phyloP scores from a whole-genome alignment of 345 rosid genomes.

The Pseudoturritis turrita region DNA sequence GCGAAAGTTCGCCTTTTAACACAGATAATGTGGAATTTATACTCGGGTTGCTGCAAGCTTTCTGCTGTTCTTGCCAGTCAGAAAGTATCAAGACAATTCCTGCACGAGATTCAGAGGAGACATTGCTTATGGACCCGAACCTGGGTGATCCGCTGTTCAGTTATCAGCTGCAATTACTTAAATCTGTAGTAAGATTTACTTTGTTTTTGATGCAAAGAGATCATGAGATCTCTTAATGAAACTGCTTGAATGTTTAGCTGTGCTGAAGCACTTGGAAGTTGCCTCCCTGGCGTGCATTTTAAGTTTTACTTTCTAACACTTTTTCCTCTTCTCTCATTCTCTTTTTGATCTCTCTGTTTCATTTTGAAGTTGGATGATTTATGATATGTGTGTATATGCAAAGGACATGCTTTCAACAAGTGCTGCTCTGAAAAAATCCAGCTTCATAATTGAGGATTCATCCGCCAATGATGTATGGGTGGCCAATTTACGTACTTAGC shows the following conservation, averaged over 20 bases:
- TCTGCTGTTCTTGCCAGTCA: background rate
- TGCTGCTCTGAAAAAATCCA: background rate
- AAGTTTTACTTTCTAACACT: background rate
- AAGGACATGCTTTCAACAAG: background rate
- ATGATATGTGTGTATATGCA: background rate
- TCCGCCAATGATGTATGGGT: background rate
- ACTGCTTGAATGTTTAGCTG: background rate
- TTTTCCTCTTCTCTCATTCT: background rate
- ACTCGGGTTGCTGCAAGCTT: background rate
- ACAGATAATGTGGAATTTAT: background rate
- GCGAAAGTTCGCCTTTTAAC: background rate
- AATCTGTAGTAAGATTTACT: background rate
- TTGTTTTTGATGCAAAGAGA: background rate
- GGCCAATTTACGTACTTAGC: background rate
- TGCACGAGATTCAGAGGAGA: background rate
- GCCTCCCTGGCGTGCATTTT: background rate
- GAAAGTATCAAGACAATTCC: background rate
- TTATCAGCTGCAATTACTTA: background rate
- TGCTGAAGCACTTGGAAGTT: background rate
- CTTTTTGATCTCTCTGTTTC: background rate
- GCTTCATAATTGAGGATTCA: background rate
- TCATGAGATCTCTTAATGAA: background rate
- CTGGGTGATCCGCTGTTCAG: no score
- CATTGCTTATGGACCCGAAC: no score
- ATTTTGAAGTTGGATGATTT: background rate